phyloP scores from a whole-genome alignment of 2,329 filamentous ascomycete species.

The Aspergillus terreus region DNA sequence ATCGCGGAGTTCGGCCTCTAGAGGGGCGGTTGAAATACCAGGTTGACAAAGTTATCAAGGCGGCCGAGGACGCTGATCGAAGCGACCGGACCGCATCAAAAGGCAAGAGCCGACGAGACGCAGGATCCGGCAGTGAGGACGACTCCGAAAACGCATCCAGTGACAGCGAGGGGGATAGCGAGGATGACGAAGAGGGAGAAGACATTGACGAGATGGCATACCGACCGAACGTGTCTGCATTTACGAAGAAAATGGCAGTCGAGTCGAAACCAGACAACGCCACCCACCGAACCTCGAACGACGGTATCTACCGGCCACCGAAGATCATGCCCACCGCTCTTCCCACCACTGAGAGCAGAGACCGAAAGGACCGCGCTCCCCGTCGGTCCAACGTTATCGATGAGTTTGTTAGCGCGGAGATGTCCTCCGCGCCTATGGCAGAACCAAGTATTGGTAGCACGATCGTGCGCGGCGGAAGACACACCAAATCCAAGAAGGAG shows the following conservation, averaged over 20 bases:
- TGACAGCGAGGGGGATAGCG: constrained; percentile 25
- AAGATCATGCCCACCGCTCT: constrained; percentile 83
- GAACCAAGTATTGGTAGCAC: constrained; percentile 91
- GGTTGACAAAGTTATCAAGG: constrained; percentile 88
- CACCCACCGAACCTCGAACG: constrained; percentile 32
- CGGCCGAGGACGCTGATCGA: constrained; percentile 58
- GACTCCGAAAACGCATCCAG: constrained; percentile 22
- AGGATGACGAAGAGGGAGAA: constrained; percentile 40
- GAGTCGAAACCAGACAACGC: constrained; percentile 25
- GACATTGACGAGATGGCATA: constrained; percentile 59
- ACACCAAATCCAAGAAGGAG: constrained; percentile 72
- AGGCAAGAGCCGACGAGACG: constrained; percentile 27
- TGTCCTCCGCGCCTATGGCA: constrained; percentile 75
- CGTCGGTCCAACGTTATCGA: constrained; percentile 81
- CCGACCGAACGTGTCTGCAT: constrained; percentile 56
- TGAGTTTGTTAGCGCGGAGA: constrained; percentile 82
- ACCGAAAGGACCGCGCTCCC: constrained; percentile 59
- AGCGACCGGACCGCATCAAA: constrained; percentile 25
- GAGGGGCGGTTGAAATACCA: constrained; percentile 92
- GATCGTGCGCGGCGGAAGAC: constrained; percentile 73
- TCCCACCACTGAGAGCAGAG: constrained; percentile 60
- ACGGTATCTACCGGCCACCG: constrained; percentile 83
- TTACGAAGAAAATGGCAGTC: constrained; percentile 38
- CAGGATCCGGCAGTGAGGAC: constrained; percentile 26
- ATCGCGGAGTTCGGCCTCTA: constrained; percentile 84